Percentiles rank a stretch among this genome's conserved stretches.
Conservation (phyloP, 2,329 filamentous ascomycete genomes). For the Aureobasidium zeae region DNA sequence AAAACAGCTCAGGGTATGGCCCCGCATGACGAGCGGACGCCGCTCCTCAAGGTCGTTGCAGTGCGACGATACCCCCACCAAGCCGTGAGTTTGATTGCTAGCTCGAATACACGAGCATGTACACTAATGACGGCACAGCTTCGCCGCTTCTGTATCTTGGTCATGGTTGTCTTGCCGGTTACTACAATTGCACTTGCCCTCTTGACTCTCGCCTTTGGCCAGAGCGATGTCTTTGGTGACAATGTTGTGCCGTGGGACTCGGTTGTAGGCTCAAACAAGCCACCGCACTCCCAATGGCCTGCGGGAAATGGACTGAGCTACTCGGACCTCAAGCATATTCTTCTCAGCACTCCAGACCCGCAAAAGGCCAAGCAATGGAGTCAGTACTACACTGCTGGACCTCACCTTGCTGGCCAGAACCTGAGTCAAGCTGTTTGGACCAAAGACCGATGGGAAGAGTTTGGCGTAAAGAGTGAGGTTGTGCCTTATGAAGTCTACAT, state of each 20-base stretch:
- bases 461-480: slow-evolving; percentile 38
- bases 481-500: slow-evolving; percentile 44
- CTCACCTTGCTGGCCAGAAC: slow-evolving; percentile 45
- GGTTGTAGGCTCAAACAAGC: slow-evolving; percentile 22
- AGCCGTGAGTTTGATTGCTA: slow-evolving; percentile 27
- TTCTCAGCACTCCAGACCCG: slow-evolving; percentile 46
- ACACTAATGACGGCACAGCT: slow-evolving; percentile 28
- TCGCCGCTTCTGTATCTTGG: slow-evolving; percentile 58
- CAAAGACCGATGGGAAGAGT: slow-evolving; percentile 40
- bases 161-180: slow-evolving; percentile 33
- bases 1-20: slow-evolving; percentile 28
- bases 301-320: slow-evolving; percentile 41
- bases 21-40: slow-evolving; percentile 49
- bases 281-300: slow-evolving; percentile 33
- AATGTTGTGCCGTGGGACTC: slow-evolving; percentile 17
- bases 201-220: slow-evolving; percentile 30
- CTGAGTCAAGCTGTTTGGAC: slow-evolving; percentile 45
- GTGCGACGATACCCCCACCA: slow-evolving; percentile 46
- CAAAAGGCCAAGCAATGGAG: slow-evolving; percentile 43
- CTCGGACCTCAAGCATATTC: slow-evolving; percentile 45
- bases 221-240: slow-evolving; percentile 27
- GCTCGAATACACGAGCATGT: neutral
- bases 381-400: slow-evolving; percentile 42
- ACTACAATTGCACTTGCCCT: slow-evolving; percentile 31
- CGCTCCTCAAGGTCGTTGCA: slow-evolving; percentile 55